A percentile compares a stretch with the other conserved stretches of the same genome.
These are phyloP conservation scores for Mycothermus thermophilus DNA, from an alignment of 495 filamentous ascomycete species.

Conservation along the genomic window DNA sequence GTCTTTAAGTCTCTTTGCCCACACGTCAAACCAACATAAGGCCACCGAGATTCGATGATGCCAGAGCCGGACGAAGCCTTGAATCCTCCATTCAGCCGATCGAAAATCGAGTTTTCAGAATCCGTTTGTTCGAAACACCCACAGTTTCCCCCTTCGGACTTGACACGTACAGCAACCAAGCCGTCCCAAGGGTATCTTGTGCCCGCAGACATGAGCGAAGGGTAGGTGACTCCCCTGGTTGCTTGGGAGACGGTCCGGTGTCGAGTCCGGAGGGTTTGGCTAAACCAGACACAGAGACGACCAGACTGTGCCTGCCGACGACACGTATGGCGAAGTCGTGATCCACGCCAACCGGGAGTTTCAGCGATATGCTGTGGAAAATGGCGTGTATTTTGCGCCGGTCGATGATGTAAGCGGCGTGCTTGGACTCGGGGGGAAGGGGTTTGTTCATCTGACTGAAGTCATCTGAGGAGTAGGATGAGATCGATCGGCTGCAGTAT, in stretches of 20 bases:
- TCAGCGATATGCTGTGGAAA: conserved; percentile 60
- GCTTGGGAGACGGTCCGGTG: too few species aligned
- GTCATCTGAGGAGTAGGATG: conserved; percentile 43
- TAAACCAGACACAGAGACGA: too few species aligned
- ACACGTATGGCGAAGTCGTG: conserved; percentile 46
- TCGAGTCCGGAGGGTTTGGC: too few species aligned
- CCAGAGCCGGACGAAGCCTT: conserved; percentile 6
- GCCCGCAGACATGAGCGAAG: conserved; percentile 18
- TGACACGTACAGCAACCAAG: too few species aligned
- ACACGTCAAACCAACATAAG: conserved; percentile 13
- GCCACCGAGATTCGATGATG: conserved; percentile 15
- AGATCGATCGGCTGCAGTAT: conserved; percentile 58
- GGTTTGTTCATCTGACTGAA: conserved; percentile 4
- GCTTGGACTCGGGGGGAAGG: conserved; percentile 5
- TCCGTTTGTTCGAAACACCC: too few species aligned
- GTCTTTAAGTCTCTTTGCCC: conserved; percentile 12
- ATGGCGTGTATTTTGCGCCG: conserved; percentile 62
- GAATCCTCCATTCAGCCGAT: too few species aligned
- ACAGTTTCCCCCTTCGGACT: too few species aligned
- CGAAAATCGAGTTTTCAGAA: too few species aligned
- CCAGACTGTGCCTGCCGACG: conserved; percentile 39
- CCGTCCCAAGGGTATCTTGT: too few species aligned
- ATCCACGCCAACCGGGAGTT: conserved; percentile 54
- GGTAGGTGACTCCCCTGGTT: too few species aligned
- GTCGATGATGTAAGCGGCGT: conserved; percentile 60